Percentiles rank a stretch among this genome's conserved stretches.
phyloP scores from a whole-genome alignment of 2,329 filamentous ascomycete genomes.

The Magnaporthales sp. region DNA sequence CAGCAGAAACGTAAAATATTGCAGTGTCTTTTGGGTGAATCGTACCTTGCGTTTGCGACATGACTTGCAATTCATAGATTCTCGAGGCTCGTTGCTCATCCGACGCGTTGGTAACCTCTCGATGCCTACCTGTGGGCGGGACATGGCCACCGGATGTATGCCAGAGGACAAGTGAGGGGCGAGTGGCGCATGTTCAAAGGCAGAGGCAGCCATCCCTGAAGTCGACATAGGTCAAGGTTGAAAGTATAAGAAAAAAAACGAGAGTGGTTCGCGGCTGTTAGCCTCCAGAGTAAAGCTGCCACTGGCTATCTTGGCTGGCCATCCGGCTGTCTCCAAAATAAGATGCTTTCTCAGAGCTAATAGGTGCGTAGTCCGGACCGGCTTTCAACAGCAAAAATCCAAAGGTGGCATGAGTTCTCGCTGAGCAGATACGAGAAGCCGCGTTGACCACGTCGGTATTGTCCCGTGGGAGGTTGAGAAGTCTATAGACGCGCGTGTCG shows the following conservation, averaged over 20 bases:
- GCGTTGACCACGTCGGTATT: not conserved
- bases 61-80: conserved; percentile 94
- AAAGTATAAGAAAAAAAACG: not conserved
- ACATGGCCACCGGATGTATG: conserved; percentile 47
- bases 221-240: conserved; percentile 5
- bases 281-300: not conserved
- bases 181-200: conserved; percentile 31
- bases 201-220: conserved; percentile 28
- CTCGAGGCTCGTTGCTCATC: conserved; percentile 66
- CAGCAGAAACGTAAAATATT: not conserved
- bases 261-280: conserved; percentile 1
- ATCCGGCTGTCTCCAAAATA: not conserved
- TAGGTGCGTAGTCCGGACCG: not conserved
- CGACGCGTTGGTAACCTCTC: conserved; percentile 67
- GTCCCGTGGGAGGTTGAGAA: not conserved
- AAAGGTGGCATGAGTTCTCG: not conserved
- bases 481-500: not conserved
- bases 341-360: not conserved
- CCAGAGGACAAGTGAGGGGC: conserved; percentile 27
- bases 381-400: not conserved
- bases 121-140: conserved; percentile 72
- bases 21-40: not conserved
- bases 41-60: conserved; percentile 84
- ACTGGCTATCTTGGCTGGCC: not conserved
- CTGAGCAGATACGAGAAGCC: not conserved